phyloP scores from a whole-genome alignment of 192 early-diverging fungal species.

The Gigaspora rosea region DNA sequence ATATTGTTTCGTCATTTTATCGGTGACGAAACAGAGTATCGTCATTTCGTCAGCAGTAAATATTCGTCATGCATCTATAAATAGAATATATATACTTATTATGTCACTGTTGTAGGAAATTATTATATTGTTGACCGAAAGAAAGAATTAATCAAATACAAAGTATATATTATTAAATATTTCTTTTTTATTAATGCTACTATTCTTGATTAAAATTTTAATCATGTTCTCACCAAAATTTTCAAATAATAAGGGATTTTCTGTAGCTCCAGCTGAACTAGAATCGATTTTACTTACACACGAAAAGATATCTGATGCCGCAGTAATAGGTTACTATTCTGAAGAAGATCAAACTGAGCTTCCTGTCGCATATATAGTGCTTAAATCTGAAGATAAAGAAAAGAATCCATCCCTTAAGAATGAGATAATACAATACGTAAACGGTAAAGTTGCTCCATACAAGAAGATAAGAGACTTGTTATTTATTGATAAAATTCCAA shows the following conservation, averaged over 20 bases:
- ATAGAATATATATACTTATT: too few species aligned
- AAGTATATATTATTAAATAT: slow-evolving; percentile 73
- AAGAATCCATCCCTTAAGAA: slow-evolving; percentile 44
- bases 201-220: too few species aligned
- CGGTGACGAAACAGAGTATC: too few species aligned
- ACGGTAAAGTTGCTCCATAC: slow-evolving; percentile 66
- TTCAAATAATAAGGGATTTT: slow-evolving; percentile 63
- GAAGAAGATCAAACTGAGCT: slow-evolving; percentile 70
- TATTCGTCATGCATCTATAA: too few species aligned
- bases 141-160: slow-evolving; percentile 67
- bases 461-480: slow-evolving; percentile 78
- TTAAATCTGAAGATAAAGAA: slow-evolving; percentile 29
- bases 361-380: slow-evolving; percentile 73
- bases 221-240: slow-evolving; percentile 32
- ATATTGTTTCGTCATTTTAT: too few species aligned
- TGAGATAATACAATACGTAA: slow-evolving; percentile 57
- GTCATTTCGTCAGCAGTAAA: too few species aligned
- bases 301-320: slow-evolving; percentile 68
- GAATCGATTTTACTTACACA: slow-evolving; percentile 75
- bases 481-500: slow-evolving; percentile 40
- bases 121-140: slow-evolving; percentile 52
- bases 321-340: slow-evolving; percentile 69
- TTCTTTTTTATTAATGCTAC: too few species aligned
- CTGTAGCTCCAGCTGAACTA: slow-evolving; percentile 87
- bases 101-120: slow-evolving; percentile 17